Percentiles rank a stretch among this genome's conserved stretches.
phyloP scores from a whole-genome alignment of 129 eudicot genomes.

The carrot (Daucus carota) region DNA sequence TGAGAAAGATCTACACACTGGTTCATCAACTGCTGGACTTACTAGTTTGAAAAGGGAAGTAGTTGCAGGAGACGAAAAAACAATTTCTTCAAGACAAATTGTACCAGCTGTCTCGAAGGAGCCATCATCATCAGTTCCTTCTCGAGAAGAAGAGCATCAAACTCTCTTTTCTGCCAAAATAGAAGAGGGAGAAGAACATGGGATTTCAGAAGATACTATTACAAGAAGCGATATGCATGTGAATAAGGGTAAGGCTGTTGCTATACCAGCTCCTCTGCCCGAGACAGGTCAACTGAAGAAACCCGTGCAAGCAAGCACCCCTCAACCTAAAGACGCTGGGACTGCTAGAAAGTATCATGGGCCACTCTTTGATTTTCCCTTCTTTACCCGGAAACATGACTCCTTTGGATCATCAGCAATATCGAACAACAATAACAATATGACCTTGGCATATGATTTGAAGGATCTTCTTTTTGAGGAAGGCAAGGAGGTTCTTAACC shows the following conservation, averaged over 20 bases:
- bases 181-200: slow-evolving; percentile 49
- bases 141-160: slow-evolving; percentile 55
- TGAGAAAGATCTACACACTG: slow-evolving; percentile 47
- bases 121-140: slow-evolving; percentile 26
- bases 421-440: slow-evolving; percentile 65
- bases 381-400: slow-evolving; percentile 89
- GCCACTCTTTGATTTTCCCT: slow-evolving; percentile 90
- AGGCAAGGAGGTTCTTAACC: slow-evolving; percentile 52
- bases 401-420: slow-evolving; percentile 71
- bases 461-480: slow-evolving; percentile 70
- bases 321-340: slow-evolving; percentile 32
- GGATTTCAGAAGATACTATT: slow-evolving; percentile 32
- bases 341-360: slow-evolving; percentile 78
- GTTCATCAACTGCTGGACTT: slow-evolving; percentile 19
- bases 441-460: slow-evolving; percentile 72
- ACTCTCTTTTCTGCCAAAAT: slow-evolving; percentile 39
- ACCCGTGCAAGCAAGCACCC: slow-evolving; percentile 39
- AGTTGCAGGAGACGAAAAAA: slow-evolving; percentile 42
- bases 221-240: slow-evolving; percentile 31
- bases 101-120: slow-evolving; percentile 36
- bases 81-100: slow-evolving; percentile 31
- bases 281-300: slow-evolving; percentile 55
- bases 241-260: slow-evolving; percentile 76
- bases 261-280: slow-evolving; percentile 28
- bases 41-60: slow-evolving; percentile 42